phyloP scores from a whole-genome alignment of 176 grass and related monocot species.

The Ensete ventricosum region DNA sequence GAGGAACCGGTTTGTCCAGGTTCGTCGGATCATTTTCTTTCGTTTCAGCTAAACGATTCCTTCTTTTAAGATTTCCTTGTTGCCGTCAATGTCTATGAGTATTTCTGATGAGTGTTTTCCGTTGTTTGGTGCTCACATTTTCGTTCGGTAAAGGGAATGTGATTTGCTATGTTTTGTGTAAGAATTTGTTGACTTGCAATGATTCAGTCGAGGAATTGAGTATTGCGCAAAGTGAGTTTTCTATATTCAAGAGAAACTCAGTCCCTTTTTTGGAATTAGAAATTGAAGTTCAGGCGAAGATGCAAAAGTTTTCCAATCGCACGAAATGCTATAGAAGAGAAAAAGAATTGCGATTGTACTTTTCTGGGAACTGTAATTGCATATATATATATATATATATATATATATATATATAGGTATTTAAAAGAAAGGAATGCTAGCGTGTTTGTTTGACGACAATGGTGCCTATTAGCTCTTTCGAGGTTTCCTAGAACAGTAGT shows the following conservation, averaged over 20 bases:
- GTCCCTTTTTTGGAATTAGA: no score
- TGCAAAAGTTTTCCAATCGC: no score
- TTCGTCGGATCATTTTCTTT: conserved; percentile 10
- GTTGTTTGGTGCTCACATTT: background rate
- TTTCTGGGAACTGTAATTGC: background rate
- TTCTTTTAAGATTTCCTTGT: background rate
- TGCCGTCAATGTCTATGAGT: background rate
- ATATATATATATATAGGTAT: no score
- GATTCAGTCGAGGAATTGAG: no score
- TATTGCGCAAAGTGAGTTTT: no score
- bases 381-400: no score
- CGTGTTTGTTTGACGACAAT: background rate
- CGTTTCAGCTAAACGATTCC: background rate
- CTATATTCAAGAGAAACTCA: no score
- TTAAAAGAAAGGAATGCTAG: background rate
- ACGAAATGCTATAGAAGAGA: no score
- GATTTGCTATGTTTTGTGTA: background rate
- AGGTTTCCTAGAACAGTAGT: background rate
- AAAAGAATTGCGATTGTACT: background rate
- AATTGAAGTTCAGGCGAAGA: no score
- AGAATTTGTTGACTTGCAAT: background rate
- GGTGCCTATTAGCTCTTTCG: conserved; percentile 12
- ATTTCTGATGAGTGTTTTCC: background rate
- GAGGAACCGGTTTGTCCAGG: conserved; percentile 77
- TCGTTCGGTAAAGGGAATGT: background rate